Conservation (phyloP, 768 basidiomycete species). For the Vararia minispora region DNA sequence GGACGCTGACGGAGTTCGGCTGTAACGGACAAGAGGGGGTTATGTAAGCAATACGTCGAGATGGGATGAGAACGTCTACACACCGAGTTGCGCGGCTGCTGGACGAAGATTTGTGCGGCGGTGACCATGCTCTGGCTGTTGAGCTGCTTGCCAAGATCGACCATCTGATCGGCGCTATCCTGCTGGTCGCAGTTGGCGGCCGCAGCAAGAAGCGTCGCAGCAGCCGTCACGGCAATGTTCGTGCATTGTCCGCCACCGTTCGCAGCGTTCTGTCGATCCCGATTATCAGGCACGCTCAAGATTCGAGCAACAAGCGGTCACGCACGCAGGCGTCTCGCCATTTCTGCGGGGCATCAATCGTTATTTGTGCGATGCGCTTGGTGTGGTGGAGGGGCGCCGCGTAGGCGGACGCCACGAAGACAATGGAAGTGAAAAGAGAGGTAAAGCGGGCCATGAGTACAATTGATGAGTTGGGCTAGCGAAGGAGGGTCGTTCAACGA, state of each 20-base stretch:
- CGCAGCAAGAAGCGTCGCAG: constrained; percentile 48
- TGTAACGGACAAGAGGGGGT: constrained; percentile 10
- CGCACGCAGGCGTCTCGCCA: constrained; percentile 41
- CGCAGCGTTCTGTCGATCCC: constrained; percentile 32
- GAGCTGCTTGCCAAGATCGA: constrained; percentile 37
- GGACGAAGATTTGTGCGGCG: constrained; percentile 40
- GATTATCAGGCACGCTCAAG: background rate
- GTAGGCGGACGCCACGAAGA: constrained; percentile 21
- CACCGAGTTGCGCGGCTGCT: constrained; percentile 48
- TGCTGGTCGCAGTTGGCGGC: constrained; percentile 31
- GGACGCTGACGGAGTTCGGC: constrained; percentile 33
- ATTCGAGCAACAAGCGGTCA: constrained; percentile 5
- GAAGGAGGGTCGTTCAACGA: background rate
- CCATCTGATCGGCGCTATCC: constrained; percentile 36
- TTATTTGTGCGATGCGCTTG: constrained; percentile 39
- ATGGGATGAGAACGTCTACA: constrained; percentile 12
- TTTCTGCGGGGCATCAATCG: constrained; percentile 26
- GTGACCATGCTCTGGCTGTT: constrained; percentile 36
- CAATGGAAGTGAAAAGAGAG: constrained; percentile 21
- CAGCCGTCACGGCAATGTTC: constrained; percentile 41
- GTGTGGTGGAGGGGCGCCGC: constrained; percentile 23
- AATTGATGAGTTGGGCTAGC: background rate
- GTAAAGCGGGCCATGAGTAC: constrained; percentile 24
- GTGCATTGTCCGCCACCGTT: constrained; percentile 51
- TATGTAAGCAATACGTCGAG: no score